phyloP scores from a whole-genome alignment of 257 asterid species.

The Ehretia macrophylla region DNA sequence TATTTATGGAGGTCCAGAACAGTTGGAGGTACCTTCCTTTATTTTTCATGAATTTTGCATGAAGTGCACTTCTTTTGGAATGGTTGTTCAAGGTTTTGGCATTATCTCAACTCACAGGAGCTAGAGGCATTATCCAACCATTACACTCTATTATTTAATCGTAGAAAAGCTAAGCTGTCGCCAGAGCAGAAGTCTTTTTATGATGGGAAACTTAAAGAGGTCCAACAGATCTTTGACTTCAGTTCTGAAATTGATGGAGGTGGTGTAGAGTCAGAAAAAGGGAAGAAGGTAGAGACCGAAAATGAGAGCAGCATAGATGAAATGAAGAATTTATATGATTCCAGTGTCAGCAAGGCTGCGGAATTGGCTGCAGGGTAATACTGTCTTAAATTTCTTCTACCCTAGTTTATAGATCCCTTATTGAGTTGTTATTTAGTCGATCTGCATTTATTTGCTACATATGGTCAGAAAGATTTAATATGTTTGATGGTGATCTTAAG shows the following conservation, averaged over 20 bases:
- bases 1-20: slow-evolving; percentile 98
- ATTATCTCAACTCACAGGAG: slow-evolving; percentile 48
- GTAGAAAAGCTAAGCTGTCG: slow-evolving; percentile 82
- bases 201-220: slow-evolving; percentile 88
- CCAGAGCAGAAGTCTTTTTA: slow-evolving; percentile 63
- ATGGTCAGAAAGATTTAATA: background rate
- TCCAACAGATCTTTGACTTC: slow-evolving; percentile 71
- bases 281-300: slow-evolving; percentile 74
- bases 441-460: background rate
- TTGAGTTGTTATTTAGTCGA: background rate
- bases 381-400: slow-evolving; percentile 7
- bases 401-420: background rate
- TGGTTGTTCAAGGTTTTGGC: slow-evolving; percentile 16
- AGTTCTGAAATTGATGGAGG: slow-evolving; percentile 59
- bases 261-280: slow-evolving; percentile 57
- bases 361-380: slow-evolving; percentile 94
- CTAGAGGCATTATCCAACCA: slow-evolving; percentile 93
- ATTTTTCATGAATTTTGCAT: slow-evolving; percentile 12
- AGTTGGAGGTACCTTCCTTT: slow-evolving; percentile 65
- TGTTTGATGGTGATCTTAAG: no score
- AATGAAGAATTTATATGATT: slow-evolving; percentile 64
- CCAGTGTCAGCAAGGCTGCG: slow-evolving; percentile 94
- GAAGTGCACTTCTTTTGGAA: slow-evolving; percentile 6
- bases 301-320: slow-evolving; percentile 52
- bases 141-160: slow-evolving; percentile 70